Evolutionary conservation across 2,329 filamentous ascomycete species (phyloP).

Genomic region (Chrysoporthe deuterocubensis): DNA sequence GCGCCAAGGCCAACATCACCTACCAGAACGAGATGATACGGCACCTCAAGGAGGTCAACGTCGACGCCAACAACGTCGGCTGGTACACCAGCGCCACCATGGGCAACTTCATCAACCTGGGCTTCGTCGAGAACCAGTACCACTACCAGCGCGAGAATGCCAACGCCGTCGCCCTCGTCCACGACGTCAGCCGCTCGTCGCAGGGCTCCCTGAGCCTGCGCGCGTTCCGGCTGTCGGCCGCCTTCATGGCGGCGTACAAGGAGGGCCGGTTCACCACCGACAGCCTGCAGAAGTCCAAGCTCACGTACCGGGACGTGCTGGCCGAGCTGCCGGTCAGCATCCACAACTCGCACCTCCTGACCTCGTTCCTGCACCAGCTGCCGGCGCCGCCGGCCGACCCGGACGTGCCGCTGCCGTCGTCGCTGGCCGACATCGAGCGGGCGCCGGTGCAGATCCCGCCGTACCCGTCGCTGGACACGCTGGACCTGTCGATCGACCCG

Average conservation of each 20-base stretch:
- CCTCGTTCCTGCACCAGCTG: conserved; percentile 91
- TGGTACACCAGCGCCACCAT: conserved; percentile 99
- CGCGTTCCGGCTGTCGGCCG: conserved; percentile 85
- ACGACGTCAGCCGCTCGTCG: conserved; percentile 93
- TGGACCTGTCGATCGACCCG: conserved; percentile 93
- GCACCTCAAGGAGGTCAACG: conserved; percentile 94
- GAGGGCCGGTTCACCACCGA: conserved; percentile 98
- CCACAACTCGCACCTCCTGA: conserved; percentile 97
- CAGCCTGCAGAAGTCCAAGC: conserved; percentile 91
- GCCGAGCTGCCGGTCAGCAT: conserved; percentile 86
- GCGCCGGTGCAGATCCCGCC: conserved; percentile 68
- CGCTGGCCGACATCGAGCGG: conserved; percentile 75
- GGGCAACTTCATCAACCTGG: conserved; percentile 95
- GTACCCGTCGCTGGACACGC: conserved; percentile 84
- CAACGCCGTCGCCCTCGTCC: conserved; percentile 83
- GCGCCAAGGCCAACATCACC: conserved; percentile 83
- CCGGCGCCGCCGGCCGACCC: conserved; percentile 68
- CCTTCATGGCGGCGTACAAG: conserved; percentile 90
- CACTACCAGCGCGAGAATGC: conserved; percentile 97
- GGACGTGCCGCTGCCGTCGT: conserved; percentile 76
- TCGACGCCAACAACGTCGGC: conserved; percentile 96
- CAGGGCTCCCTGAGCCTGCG: conserved; percentile 88
- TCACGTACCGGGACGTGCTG: conserved; percentile 92
- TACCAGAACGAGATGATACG: conserved; percentile 99
- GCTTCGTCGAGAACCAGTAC: conserved; percentile 97